Evolutionary conservation across 306 rosid species (phyloP).

Genomic region (Medicago truncatula): DNA sequence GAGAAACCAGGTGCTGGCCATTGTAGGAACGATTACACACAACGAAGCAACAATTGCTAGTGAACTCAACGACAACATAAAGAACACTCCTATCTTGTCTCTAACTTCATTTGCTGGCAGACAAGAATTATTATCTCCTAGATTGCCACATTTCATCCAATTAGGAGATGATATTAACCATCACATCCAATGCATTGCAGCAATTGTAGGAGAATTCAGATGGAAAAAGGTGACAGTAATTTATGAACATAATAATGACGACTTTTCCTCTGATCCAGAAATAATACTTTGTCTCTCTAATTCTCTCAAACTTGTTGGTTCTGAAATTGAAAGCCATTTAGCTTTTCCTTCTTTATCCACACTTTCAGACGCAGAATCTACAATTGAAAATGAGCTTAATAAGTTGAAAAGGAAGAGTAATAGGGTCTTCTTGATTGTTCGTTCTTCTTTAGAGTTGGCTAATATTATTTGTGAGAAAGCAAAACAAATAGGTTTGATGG

Average conservation of each 20-base stretch:
- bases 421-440: slow-evolving; percentile 60
- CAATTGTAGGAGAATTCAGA: slow-evolving; percentile 53
- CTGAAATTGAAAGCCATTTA: slow-evolving; percentile 50
- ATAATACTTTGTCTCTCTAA: slow-evolving; percentile 48
- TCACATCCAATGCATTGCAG: slow-evolving; percentile 59
- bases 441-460: slow-evolving; percentile 55
- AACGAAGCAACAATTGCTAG: slow-evolving; percentile 53
- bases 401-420: slow-evolving; percentile 49
- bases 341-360: slow-evolving; percentile 53
- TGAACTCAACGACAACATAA: slow-evolving; percentile 21
- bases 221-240: slow-evolving; percentile 61
- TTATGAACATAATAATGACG: slow-evolving; percentile 44
- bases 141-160: slow-evolving; percentile 49
- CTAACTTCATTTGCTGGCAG: slow-evolving; percentile 47
- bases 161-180: slow-evolving; percentile 47
- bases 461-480: slow-evolving; percentile 53
- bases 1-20: slow-evolving; percentile 44
- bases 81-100: slow-evolving; percentile 53
- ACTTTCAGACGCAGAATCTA: slow-evolving; percentile 37
- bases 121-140: slow-evolving; percentile 31
- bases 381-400: slow-evolving; percentile 50
- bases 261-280: slow-evolving; percentile 35
- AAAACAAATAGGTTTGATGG: slow-evolving; percentile 63
- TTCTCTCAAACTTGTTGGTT: slow-evolving; percentile 51
- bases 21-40: slow-evolving; percentile 55